Evolutionary conservation across 148 eudicot genomes (phyloP), one percentile per base, ranked within the genome.

Genomic region (Arbutus unedo): DNA sequence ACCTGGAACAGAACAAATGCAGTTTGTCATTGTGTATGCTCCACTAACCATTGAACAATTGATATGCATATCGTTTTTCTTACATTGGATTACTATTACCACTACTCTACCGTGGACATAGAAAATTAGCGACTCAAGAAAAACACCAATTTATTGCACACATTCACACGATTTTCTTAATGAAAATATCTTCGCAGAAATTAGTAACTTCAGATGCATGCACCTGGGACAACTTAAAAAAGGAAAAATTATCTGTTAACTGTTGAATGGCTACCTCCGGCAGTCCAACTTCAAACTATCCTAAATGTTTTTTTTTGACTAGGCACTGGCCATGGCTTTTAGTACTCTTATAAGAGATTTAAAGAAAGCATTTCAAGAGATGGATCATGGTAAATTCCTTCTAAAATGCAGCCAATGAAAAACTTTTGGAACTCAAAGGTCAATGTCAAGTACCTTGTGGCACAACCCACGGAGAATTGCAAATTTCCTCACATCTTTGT

Each of bases 401-500:
- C 8, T 31, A 23, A 11, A 70, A 45, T 45, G 53, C 19, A 44
- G 76, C n/a, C 53, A 56, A 50, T 45, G 41, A 38, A 66, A 67
- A 53, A 43, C 8, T 41, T 48, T 10, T 4, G 31, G 75, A 51
- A 43, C 43, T 25, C 6, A 75, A 49, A 76, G 56, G 50, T 31
- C 44, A 75, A 67, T 72, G 43, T 21, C 19, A 77, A 73, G 47
- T 92, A 97, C 99, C 98, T 97, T 97, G 83, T 97, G 95, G 90
- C 99, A 92, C 80, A 97, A 89, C 73, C 99, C 99, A 80, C 99
- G 98, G 54, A 97, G 92, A 86, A 97, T 84, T 76, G 98, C 96
- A 78, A 94, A 93, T 86, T 97, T 97, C 82, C 99, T 94, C 77
- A 97, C 85, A 84, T 97, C 98, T 76, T 90, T 92, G 91, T 88